Evolutionary conservation across 1,139 yeast species (phyloP).

Genomic region (Lodderomyces orthopsilosis): DNA sequence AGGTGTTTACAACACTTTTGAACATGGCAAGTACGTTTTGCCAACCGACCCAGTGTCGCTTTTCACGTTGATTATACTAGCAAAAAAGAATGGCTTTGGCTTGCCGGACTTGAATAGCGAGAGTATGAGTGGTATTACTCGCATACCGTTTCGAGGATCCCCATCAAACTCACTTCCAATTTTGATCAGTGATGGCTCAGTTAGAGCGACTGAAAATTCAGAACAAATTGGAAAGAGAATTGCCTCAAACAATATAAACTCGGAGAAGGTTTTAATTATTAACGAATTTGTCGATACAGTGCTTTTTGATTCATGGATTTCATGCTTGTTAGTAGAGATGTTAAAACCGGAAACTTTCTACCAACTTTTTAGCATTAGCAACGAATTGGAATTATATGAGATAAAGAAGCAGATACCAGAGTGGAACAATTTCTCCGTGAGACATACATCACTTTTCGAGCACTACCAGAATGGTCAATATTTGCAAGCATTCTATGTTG

Average conservation of each 20-base stretch:
- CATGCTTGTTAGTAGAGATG: slow-evolving; percentile 26
- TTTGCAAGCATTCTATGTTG: slow-evolving; percentile 15
- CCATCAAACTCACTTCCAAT: slow-evolving; percentile 44
- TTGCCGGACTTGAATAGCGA: slow-evolving; percentile 22
- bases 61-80: slow-evolving; percentile 30
- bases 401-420: slow-evolving; percentile 18
- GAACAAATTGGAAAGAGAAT: slow-evolving; percentile 12
- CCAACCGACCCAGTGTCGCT: slow-evolving; percentile 50
- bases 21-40: slow-evolving; percentile 17
- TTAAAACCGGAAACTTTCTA: slow-evolving; percentile 12
- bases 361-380: slow-evolving; percentile 20
- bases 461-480: background rate
- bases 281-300: slow-evolving; percentile 34
- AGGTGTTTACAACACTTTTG: slow-evolving; percentile 40
- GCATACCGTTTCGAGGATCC: slow-evolving; percentile 25
- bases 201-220: slow-evolving; percentile 24
- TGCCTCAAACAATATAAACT: slow-evolving; percentile 7
- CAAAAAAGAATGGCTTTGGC: slow-evolving; percentile 30
- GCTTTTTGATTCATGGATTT: slow-evolving; percentile 42
- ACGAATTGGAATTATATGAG: slow-evolving; percentile 13
- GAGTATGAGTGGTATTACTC: background rate
- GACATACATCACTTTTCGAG: slow-evolving; percentile 24
- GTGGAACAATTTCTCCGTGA: slow-evolving; percentile 27
- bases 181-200: slow-evolving; percentile 36
- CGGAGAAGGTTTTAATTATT: slow-evolving; percentile 16